Evolutionary conservation across 2,329 filamentous ascomycete species (phyloP), one percentile per base, ranked within the genome.

Genomic region (Lomentospora prolificans): DNA sequence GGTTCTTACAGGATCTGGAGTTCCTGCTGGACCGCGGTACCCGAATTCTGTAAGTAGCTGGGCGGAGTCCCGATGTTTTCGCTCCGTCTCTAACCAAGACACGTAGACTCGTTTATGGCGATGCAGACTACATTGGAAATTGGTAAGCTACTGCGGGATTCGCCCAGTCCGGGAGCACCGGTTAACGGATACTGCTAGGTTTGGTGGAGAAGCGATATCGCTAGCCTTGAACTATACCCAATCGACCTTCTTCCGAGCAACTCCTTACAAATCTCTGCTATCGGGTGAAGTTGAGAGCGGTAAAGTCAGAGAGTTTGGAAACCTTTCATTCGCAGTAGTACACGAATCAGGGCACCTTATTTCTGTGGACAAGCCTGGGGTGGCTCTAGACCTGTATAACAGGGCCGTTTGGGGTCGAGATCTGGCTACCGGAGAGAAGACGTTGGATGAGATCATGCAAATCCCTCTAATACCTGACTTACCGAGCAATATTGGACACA

Each of bases 271-370:
- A 1, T 78, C 83, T 2, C 78, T 89, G 55, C 68, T 79, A 12
- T 79, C 85, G 7, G 82, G 86, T 60, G 74, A 72, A 5, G 71
- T 74, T 3, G 82, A 82, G 68, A 78, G 79, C 66, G 84, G 77
- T 27, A 85, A 84, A 28, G 78, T 79, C 57, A 75, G 84, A 1
- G 84, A 89, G 64, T 84, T 80, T 61, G 85, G 84, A 2, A 88
- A 87, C 60, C 76, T 82, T 60, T 78, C 74, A n/a, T 82, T 83
- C 64, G 76, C 75, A 19, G 70, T 79, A 0, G 72, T 82, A 19
- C 81, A 80, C 62, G 74, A 81, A 58, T 71, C 78, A 8, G 79
- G 80, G 0, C 80, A 82, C 60, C 76, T 62, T 4, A 63, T 66
- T 10, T 60, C 65, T 1, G 61, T 57, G 19, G 63, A 65, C 51